Evolutionary conservation across 768 basidiomycete genomes (phyloP).

Genomic region (Chalciporus pseudorubinellus): DNA sequence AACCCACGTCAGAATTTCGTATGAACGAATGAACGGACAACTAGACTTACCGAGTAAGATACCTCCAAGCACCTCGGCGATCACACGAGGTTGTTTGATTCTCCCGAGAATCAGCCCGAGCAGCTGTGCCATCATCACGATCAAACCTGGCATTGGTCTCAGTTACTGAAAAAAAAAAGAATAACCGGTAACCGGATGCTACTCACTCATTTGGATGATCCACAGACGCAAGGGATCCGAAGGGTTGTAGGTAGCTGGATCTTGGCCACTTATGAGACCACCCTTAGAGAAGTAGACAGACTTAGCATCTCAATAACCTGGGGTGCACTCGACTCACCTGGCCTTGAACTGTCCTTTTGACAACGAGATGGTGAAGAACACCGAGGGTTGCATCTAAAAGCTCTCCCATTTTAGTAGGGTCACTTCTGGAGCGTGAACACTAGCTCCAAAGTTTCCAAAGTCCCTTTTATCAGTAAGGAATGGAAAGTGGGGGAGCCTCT

Average conservation of each 20-base stretch:
- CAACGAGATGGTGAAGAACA: conserved; percentile 9
- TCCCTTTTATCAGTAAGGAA: too few species aligned
- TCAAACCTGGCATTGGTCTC: conserved; percentile 41
- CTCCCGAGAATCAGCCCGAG: conserved; percentile 62
- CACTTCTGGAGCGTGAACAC: too few species aligned
- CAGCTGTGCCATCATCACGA: conserved; percentile 83
- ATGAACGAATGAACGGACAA: conserved; percentile 38
- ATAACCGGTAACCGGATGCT: background rate
- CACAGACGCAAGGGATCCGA: conserved; percentile 72
- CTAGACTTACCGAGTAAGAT: conserved; percentile 65
- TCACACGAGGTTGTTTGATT: conserved; percentile 88
- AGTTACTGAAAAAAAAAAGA: background rate
- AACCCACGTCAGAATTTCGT: conserved; percentile 47
- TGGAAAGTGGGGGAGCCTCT: too few species aligned
- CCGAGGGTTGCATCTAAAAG: conserved; percentile 44
- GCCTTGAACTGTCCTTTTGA: conserved; percentile 24
- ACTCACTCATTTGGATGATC: conserved; percentile 72
- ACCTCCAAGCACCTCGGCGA: conserved; percentile 90
- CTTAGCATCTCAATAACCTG: background rate
- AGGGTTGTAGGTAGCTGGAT: conserved; percentile 61
- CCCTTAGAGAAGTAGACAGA: conserved; percentile 42
- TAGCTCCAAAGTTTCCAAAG: too few species aligned
- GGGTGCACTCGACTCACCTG: conserved; percentile 21
- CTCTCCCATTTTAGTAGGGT: conserved; percentile 35
- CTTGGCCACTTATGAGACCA: conserved; percentile 73